Evolutionary conservation across 2,329 filamentous ascomycete species (phyloP), one percentile per base, ranked within the genome.

Genomic region (Fusarium begoniae): DNA sequence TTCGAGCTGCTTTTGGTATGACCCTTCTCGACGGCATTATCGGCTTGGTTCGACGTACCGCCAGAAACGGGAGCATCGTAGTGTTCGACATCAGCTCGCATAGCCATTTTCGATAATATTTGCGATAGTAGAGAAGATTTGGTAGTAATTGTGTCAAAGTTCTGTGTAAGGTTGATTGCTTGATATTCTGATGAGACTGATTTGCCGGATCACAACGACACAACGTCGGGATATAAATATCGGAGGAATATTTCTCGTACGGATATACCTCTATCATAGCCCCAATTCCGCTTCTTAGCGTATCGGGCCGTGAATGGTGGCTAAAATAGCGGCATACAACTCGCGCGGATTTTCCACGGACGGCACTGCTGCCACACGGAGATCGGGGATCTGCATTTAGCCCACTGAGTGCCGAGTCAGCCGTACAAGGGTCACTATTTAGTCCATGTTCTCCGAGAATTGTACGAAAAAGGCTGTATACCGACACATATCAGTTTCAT

Each of bases 341-440:
- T 54, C 32, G 50, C 32, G 35, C 50, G 50, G 50, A 38, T 26
- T 54, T 22, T 54, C 50, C 50, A 54, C 20, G 50, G 50, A 54
- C 32, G 18, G 24, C 30, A 38, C 13, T 26, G 18, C 32, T 37
- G n/a, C 24, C 32, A 38, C 32, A 54, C 50, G 32, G 50, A 54
- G 24, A 54, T 54, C 28, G 9, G 10, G 3, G 50, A 54, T 54
- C 50, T 38, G 10, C 32, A 38, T 26, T 38, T 54, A 54, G 20
- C 24, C 32, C 24, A 28, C 24, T 54, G 35, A 35, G 17, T 53
- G 48, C 30, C 48, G 30, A 26, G 5, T 22, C 7, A 54, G 50
- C 50, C 32, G 24, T 38, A 5, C n/a, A 17, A 17, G 24, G 24
- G 35, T 54, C 3, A 26, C 14, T 9, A 5, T 22, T 28, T 38